Evolutionary conservation across 2,329 filamentous ascomycete genomes (phyloP).

Genomic region (Hypomyces perniciosus): DNA sequence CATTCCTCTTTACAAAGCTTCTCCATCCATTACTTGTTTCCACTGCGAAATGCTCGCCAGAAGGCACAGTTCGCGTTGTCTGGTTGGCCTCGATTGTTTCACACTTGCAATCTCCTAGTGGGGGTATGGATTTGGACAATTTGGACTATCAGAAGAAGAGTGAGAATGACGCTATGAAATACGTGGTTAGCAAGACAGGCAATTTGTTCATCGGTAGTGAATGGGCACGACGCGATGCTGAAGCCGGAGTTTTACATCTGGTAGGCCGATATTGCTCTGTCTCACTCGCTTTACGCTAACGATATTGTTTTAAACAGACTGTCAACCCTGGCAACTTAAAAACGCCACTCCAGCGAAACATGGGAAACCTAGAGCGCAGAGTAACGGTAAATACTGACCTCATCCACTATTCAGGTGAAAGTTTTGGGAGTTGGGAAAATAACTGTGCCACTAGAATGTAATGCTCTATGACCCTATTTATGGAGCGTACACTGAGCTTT

Average conservation of each 20-base stretch:
- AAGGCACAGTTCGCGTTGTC: slow-evolving; percentile 18
- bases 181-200: slow-evolving; percentile 8
- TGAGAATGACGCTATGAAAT: background rate
- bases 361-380: background rate
- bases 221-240: slow-evolving; percentile 9
- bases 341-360: slow-evolving; percentile 24
- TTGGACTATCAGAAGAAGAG: slow-evolving; percentile 18
- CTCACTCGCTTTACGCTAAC: background rate
- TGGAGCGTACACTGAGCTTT: slow-evolving; percentile 45
- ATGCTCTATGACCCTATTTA: slow-evolving; percentile 24
- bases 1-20: slow-evolving; percentile 32
- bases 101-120: slow-evolving; percentile 10
- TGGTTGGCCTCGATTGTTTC: slow-evolving; percentile 14
- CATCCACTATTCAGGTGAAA: background rate
- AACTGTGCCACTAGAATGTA: background rate
- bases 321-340: slow-evolving; percentile 32
- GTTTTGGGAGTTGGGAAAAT: background rate
- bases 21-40: slow-evolving; percentile 27
- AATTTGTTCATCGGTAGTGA: slow-evolving; percentile 8
- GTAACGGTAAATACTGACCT: background rate
- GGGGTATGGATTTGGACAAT: slow-evolving; percentile 19
- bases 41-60: slow-evolving; percentile 24
- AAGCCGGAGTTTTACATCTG: slow-evolving; percentile 14
- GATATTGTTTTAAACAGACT: slow-evolving; percentile 6
- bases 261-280: background rate